phyloP scores from a whole-genome alignment of 352 stramenopile genomes.

The Globisporangium polare region DNA sequence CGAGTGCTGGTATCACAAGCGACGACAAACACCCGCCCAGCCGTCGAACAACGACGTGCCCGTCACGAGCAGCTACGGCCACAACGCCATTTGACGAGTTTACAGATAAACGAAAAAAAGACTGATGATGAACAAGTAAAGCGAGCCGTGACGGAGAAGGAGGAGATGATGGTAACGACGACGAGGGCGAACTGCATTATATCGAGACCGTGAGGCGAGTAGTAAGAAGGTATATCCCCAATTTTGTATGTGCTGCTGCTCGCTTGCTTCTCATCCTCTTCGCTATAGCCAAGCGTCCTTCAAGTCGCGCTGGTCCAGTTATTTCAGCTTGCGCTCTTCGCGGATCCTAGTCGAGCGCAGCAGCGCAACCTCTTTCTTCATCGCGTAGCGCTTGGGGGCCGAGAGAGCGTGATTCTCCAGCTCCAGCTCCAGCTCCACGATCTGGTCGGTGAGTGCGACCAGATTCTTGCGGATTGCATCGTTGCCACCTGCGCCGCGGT shows the following conservation, averaged over 20 bases:
- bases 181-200: background rate
- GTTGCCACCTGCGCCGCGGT: background rate
- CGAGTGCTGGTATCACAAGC: slow-evolving; percentile 72
- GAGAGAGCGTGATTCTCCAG: slow-evolving; percentile 64
- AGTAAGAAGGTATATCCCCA: background rate
- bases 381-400: slow-evolving; percentile 64
- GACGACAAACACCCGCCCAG: slow-evolving; percentile 30
- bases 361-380: slow-evolving; percentile 82
- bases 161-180: background rate
- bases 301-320: background rate
- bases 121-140: background rate
- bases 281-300: background rate
- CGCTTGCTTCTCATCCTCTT: background rate
- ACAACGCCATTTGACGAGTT: slow-evolving; percentile 3
- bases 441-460: slow-evolving; percentile 32
- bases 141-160: background rate
- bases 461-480: slow-evolving; percentile 10
- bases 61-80: slow-evolving; percentile 1
- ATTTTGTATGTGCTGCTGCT: background rate
- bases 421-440: slow-evolving; percentile 50
- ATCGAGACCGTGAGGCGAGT: background rate
- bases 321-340: slow-evolving; percentile 27
- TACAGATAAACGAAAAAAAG: background rate
- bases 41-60: slow-evolving; percentile 3
- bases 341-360: slow-evolving; percentile 65